phyloP scores from a whole-genome alignment of 2,329 filamentous ascomycete genomes.

The Bimuria novae-zelandiae region DNA sequence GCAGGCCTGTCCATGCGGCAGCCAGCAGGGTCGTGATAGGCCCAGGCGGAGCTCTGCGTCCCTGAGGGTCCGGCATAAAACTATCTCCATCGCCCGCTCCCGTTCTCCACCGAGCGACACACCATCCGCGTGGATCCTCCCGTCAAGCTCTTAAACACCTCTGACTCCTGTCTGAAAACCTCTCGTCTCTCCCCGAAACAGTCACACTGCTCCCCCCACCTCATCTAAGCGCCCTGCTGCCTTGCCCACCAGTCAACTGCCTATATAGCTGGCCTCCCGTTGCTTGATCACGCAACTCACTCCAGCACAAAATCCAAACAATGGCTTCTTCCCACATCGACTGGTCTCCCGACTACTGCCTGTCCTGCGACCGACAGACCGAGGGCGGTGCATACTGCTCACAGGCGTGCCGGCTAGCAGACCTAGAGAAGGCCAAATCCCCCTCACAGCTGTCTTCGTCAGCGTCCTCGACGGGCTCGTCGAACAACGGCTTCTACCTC shows the following conservation, averaged over 20 bases:
- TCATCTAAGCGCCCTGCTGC: neutral
- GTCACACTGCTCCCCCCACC: neutral
- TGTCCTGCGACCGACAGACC: slow-evolving; percentile 90
- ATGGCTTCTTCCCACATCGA: slow-evolving; percentile 54
- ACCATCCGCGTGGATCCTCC: slow-evolving; percentile 17
- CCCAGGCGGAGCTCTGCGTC: slow-evolving; percentile 13
- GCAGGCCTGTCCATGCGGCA: slow-evolving; percentile 7
- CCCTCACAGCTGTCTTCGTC: slow-evolving; percentile 57
- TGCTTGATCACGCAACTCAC: slow-evolving; percentile 7
- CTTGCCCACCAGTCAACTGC: too few species aligned
- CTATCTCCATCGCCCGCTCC: slow-evolving; percentile 23
- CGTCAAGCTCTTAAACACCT: slow-evolving; percentile 6
- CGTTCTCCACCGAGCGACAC: slow-evolving; percentile 18
- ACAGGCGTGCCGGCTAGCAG: slow-evolving; percentile 84
- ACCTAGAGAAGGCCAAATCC: slow-evolving; percentile 72
- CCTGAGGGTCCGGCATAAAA: slow-evolving; percentile 25
- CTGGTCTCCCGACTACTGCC: slow-evolving; percentile 92
- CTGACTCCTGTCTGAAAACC: slow-evolving; percentile 17
- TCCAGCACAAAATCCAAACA: slow-evolving; percentile 9
- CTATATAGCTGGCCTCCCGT: slow-evolving; percentile 7
- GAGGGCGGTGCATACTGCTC: slow-evolving; percentile 83
- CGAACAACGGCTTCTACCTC: slow-evolving; percentile 65
- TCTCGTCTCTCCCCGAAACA: slow-evolving; percentile 1
- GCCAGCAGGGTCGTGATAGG: slow-evolving; percentile 15
- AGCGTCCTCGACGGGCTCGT: slow-evolving; percentile 57